Evolutionary conservation across 2,329 filamentous ascomycete species (phyloP).

Genomic region (Exophiala sp.): DNA sequence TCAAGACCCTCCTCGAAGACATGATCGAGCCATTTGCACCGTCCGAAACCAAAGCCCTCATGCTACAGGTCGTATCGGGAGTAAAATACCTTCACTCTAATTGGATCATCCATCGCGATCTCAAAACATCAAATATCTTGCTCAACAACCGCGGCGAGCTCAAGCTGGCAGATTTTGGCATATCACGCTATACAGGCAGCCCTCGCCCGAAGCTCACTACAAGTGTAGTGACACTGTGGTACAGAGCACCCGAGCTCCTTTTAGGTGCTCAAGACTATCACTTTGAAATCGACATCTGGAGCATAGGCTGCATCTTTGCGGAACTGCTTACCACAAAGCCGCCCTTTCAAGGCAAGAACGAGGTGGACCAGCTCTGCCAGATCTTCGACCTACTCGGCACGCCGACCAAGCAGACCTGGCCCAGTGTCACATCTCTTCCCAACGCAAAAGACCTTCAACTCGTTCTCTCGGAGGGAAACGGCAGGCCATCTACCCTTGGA

Average conservation of each 20-base stretch:
- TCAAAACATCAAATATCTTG: constrained; percentile 90
- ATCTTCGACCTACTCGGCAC: constrained; percentile 89
- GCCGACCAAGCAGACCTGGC: constrained; percentile 79
- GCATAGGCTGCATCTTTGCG: constrained; percentile 89
- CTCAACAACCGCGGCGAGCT: constrained; percentile 93
- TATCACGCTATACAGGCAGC: constrained; percentile 85
- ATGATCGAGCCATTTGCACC: constrained; percentile 92
- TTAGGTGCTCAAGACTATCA: constrained; percentile 76
- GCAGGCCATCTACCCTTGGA: constrained; percentile 30
- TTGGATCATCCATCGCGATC: constrained; percentile 89
- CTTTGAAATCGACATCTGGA: constrained; percentile 86
- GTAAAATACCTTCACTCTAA: constrained; percentile 80
- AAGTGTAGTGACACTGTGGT: constrained; percentile 96
- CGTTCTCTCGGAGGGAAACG: constrained; percentile 37
- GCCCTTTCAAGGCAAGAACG: constrained; percentile 81
- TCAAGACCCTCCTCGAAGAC: constrained; percentile 87
- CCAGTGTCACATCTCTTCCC: constrained; percentile 77
- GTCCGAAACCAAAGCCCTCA: constrained; percentile 86
- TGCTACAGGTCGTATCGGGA: constrained; percentile 76
- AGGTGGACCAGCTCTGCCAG: constrained; percentile 81
- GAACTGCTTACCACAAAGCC: constrained; percentile 83
- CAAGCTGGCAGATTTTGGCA: constrained; percentile 96
- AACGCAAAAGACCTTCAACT: constrained; percentile 75
- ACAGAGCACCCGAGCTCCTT: constrained; percentile 84
- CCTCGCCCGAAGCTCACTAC: constrained; percentile 76